A percentile compares a stretch with the other conserved stretches of the same genome.
Evolutionary conservation across 768 basidiomycete genomes (phyloP).

Genomic region (Leccinum imitatum): DNA sequence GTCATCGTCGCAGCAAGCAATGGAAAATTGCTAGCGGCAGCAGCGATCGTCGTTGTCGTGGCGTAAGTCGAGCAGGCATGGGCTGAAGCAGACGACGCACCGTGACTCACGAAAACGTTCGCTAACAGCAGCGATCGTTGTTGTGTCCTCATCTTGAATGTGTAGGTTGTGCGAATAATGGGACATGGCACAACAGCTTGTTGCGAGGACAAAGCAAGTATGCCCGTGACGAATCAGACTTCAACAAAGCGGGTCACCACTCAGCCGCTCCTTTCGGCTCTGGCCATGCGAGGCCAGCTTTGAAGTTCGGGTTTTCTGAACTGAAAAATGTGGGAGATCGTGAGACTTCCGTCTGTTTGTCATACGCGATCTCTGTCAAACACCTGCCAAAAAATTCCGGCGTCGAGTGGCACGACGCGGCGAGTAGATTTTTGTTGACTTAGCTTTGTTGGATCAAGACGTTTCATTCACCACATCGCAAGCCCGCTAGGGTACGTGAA

Average conservation of each 20-base stretch:
- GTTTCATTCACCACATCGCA: not conserved
- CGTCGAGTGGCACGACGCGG: slow-evolving; percentile 12
- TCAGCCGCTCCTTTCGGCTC: not conserved
- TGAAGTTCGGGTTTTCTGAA: not conserved
- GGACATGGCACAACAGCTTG: too few relatives aligned
- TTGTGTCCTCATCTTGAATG: too few relatives aligned
- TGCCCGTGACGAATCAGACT: slow-evolving; percentile 7
- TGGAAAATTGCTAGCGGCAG: too few relatives aligned
- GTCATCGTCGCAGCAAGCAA: too few relatives aligned
- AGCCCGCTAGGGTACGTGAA: slow-evolving; percentile 5
- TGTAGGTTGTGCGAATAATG: slow-evolving; percentile 2
- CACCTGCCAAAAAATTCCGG: slow-evolving; percentile 8
- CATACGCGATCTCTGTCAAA: slow-evolving; percentile 20
- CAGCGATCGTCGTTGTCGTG: too few relatives aligned
- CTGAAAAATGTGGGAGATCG: slow-evolving; percentile 12
- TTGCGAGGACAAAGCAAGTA: slow-evolving; percentile 11
- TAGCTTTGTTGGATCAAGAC: not conserved
- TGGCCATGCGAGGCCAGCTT: not conserved
- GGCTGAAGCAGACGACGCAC: too few relatives aligned
- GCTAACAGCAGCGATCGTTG: too few relatives aligned
- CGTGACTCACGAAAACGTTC: too few relatives aligned
- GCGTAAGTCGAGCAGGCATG: too few relatives aligned
- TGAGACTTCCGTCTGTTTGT: slow-evolving; percentile 19
- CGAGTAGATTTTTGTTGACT: not conserved
- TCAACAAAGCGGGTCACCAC: slow-evolving; percentile 18